phyloP scores from a whole-genome alignment of 306 rosid genomes.

The Hippophae gyantsensis region DNA sequence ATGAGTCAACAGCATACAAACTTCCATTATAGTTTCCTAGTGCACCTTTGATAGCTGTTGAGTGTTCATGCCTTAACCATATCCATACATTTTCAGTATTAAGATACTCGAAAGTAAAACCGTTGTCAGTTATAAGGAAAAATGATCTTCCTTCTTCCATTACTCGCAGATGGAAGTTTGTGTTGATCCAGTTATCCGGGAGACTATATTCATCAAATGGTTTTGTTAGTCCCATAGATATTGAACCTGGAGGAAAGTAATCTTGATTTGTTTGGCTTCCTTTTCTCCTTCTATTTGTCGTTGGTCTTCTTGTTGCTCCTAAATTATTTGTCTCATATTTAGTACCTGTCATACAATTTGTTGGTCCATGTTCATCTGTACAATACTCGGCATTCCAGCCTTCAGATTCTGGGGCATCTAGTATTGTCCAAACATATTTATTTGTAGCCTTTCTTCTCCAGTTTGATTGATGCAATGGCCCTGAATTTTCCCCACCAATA shows the following conservation, averaged over 20 bases:
- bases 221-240: conserved; percentile 16
- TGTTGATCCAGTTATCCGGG: conserved; percentile 47
- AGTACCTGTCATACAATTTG: conserved; percentile 60
- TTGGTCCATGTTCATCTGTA: conserved; percentile 67
- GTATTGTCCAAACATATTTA: conserved; percentile 64
- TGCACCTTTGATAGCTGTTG: conserved; percentile 57
- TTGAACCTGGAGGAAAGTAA: conserved; percentile 37
- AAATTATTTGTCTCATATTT: conserved; percentile 56
- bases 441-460: conserved; percentile 37
- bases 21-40: conserved; percentile 85
- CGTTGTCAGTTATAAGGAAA: conserved; percentile 57
- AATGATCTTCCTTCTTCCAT: conserved; percentile 74
- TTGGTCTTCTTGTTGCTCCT: conserved; percentile 18
- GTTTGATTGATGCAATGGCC: conserved; percentile 44
- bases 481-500: conserved; percentile 66
- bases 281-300: conserved; percentile 50
- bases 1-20: conserved; percentile 53
- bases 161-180: conserved; percentile 56
- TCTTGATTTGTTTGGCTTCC: conserved; percentile 48
- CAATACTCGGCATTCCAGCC: conserved; percentile 98
- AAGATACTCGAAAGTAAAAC: conserved; percentile 65
- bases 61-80: conserved; percentile 82
- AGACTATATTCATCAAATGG: conserved; percentile 33
- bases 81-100: conserved; percentile 65
- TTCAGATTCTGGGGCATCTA: conserved; percentile 80